Base-by-base conservation (phyloP, 306 rosid species). In the Sicyos edulis region DNA sequence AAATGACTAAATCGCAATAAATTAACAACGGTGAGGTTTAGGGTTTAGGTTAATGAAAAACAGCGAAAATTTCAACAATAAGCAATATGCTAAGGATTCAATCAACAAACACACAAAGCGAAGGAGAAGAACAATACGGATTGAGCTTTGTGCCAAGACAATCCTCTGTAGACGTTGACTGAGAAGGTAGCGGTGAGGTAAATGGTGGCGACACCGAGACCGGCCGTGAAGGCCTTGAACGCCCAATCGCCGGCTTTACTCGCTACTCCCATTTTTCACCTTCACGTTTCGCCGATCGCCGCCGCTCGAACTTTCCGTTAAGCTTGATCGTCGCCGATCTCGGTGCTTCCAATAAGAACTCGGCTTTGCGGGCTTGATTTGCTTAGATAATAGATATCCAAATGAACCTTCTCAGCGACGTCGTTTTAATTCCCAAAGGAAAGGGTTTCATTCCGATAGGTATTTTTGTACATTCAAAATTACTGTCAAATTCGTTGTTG, bases 121-220 rank as follows among this genome's bases (percentile, higher is more conserved):
- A 73, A 54, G 71, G 54, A n/a, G 60, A 74, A 55, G 14, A 40
- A 45, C 29, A 16, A 8, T 74, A 91, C 96, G 29, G 88, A 68
- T 84, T 91, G 97, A 82, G 91, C 81, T 12, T 91, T 89, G 79
- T 91, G 97, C 97, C 96, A 91, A 42, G 91, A 73, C 56, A 91
- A 74, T 79, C 97, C 97, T 82, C 77, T 82, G 87, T 91, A 84
- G 77, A 91, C 85, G 76, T 88, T 85, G 54, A 80, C 75, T 71
- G 96, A 89, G 82, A 89, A 91, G 24, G 90, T 83, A 53, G 71
- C 88, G 16, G 93, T 68, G 79, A 91, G 96, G 77, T 87, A 91
- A n/a, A 91, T 63, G 74, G 96, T 87, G 54, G 91, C 20, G 77
- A 80, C 22, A 10, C 95, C 96, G 1, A 91, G 89, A 66, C 90